Evolutionary conservation across 305 asterid species (phyloP).

Genomic region (Solanum chacoense): DNA sequence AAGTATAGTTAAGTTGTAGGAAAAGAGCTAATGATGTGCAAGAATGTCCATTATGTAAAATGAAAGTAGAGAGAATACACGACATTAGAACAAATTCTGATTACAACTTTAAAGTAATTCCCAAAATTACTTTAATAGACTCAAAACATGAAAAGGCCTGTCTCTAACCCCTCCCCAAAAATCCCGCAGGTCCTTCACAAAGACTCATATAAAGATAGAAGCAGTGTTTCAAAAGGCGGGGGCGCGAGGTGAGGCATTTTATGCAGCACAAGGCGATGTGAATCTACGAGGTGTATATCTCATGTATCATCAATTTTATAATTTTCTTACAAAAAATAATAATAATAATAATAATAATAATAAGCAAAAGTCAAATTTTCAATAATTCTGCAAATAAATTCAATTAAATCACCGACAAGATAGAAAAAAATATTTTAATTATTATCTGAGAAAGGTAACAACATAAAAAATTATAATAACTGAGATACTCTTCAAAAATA

Average conservation of each 20-base stretch:
- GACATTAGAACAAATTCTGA: neutral
- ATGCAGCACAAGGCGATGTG: neutral
- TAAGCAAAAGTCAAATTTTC: neutral
- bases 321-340: neutral
- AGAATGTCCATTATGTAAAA: neutral
- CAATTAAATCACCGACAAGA: neutral
- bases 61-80: neutral
- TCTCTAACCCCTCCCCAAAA: neutral
- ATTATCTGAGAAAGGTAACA: neutral
- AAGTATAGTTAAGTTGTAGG: neutral
- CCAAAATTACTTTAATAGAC: neutral
- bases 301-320: neutral
- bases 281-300: neutral
- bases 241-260: neutral
- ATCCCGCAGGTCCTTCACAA: neutral
- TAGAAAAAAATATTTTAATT: neutral
- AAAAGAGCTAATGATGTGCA: conserved; percentile 1
- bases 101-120: neutral
- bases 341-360: no score
- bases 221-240: neutral
- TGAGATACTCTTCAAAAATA: neutral
- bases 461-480: neutral
- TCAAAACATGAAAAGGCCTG: neutral
- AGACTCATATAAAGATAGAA: neutral
- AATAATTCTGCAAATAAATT: neutral